These are phyloP conservation scores for Boletus rubroflammeus DNA, from an alignment of 768 basidiomycete genomes.

Conservation along the genomic window DNA sequence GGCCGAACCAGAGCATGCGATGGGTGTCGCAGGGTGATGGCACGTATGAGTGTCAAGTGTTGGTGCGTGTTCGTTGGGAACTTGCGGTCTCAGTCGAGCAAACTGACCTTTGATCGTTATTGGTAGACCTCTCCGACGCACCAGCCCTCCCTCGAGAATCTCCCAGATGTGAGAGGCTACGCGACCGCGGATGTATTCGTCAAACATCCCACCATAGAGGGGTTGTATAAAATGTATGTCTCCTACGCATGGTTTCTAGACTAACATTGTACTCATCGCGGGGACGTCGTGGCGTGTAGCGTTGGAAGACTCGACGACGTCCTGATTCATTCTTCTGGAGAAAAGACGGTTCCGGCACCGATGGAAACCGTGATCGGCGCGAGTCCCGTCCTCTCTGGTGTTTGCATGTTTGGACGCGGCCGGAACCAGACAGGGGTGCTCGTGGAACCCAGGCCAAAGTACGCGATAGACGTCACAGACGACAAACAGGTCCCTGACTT, in stretches of 20 bases:
- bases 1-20: constrained; percentile 21
- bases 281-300: constrained; percentile 14
- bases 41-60: constrained; percentile 35
- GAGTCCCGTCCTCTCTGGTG: constrained; percentile 26
- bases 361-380: constrained; percentile 32
- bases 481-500: constrained; percentile 27
- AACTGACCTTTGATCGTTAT: not conserved
- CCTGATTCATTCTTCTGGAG: constrained; percentile 30
- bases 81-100: not conserved
- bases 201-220: constrained; percentile 41
- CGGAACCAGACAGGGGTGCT: constrained; percentile 31
- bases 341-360: constrained; percentile 34
- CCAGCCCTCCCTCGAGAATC: constrained; percentile 31
- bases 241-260: not conserved
- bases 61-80: constrained; percentile 23
- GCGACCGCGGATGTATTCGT: constrained; percentile 43
- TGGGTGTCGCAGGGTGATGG: constrained; percentile 37
- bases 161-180: constrained; percentile 39
- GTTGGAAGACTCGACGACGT: constrained; percentile 39
- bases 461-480: constrained; percentile 32
- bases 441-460: constrained; percentile 32
- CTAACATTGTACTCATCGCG: not conserved
- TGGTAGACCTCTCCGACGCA: constrained; percentile 28
- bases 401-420: constrained; percentile 40
- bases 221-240: constrained; percentile 41